Evolutionary conservation across 23 red algal species (phyloP).

Genomic region (Porphyridium purpureum): DNA sequence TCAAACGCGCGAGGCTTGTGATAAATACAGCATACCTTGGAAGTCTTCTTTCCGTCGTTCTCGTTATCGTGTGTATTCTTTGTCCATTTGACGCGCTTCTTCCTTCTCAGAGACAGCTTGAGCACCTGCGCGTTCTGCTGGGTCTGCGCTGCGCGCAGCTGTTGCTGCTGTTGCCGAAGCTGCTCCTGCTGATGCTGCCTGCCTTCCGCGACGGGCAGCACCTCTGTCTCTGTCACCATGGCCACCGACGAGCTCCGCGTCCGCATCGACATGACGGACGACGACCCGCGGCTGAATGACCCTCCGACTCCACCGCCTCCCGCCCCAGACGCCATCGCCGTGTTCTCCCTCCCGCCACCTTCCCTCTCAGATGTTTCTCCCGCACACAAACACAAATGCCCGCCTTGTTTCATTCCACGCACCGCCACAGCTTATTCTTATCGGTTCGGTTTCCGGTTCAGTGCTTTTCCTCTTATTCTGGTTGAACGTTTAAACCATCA

Average conservation of each 20-base stretch:
- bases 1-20: slow-evolving; percentile 59
- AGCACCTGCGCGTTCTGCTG: neutral
- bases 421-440: no score
- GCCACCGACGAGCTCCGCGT: neutral
- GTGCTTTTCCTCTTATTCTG: no score
- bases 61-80: slow-evolving; percentile 82
- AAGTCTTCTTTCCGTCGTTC: slow-evolving; percentile 53
- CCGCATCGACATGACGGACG: neutral
- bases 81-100: slow-evolving; percentile 44
- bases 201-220: neutral
- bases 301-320: neutral
- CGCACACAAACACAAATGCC: no score
- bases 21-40: slow-evolving; percentile 81
- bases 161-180: neutral
- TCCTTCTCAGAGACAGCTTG: neutral
- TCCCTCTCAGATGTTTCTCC: neutral
- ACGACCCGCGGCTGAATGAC: neutral
- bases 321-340: neutral
- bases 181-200: neutral
- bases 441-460: no score
- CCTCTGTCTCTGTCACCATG: no score
- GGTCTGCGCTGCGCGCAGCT: neutral
- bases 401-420: no score
- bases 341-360: neutral
- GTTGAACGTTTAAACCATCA: no score